A percentile compares a stretch with the other conserved stretches of the same genome.
phyloP scores from a whole-genome alignment of 805 yeast genomes.

The Cyberlindnera misumaiensis region DNA sequence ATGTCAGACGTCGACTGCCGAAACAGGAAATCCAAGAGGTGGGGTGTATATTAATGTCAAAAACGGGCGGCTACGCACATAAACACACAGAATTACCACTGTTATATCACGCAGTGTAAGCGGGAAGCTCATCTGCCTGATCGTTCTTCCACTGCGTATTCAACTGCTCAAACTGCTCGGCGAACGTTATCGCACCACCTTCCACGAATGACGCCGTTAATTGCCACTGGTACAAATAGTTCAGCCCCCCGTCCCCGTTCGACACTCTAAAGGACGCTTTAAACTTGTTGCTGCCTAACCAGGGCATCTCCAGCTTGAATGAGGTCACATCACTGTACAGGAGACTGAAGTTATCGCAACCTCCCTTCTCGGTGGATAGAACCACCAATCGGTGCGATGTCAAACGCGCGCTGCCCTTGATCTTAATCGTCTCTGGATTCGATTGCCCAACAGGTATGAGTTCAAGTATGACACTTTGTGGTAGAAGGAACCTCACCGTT shows the following conservation, averaged over 20 bases:
- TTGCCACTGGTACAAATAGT: constrained; percentile 31
- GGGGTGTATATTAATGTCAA: no score
- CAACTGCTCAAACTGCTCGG: constrained; percentile 26
- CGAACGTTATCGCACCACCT: constrained; percentile 42
- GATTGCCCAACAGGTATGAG: constrained; percentile 17
- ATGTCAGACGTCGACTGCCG: background rate
- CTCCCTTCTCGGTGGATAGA: constrained; percentile 12
- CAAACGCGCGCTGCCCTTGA: constrained; percentile 33
- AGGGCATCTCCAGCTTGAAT: constrained; percentile 38
- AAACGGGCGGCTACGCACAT: background rate
- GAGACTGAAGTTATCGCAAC: constrained; percentile 32
- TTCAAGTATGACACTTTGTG: constrained; percentile 10
- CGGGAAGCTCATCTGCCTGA: constrained; percentile 39
- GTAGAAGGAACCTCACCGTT: constrained; percentile 11
- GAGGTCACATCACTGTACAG: constrained; percentile 26
- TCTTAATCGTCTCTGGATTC: constrained; percentile 16
- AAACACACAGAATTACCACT: background rate
- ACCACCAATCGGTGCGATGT: constrained; percentile 37
- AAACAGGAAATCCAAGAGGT: no score
- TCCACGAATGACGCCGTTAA: constrained; percentile 36
- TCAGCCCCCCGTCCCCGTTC: constrained; percentile 27
- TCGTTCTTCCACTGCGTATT: constrained; percentile 35
- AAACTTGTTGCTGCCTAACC: constrained; percentile 51
- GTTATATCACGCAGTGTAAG: constrained; percentile 24
- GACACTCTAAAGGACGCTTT: constrained; percentile 33